Evolutionary conservation across 345 rosid genomes (phyloP), one percentile per base, ranked within the genome.

Genomic region (Hibiscus tridactylites): DNA sequence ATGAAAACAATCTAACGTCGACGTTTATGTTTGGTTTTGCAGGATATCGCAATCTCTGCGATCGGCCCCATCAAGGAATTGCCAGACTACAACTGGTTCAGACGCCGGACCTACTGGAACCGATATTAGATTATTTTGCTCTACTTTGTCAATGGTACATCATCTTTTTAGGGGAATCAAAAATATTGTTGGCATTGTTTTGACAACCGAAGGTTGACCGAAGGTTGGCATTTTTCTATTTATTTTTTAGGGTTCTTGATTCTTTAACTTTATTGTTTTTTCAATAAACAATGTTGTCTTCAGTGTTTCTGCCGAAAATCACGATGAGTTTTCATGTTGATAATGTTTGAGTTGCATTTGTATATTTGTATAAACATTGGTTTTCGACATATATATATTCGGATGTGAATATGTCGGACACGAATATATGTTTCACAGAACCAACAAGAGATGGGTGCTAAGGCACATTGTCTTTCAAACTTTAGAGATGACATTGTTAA

Each of bases 81-180:
- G 29, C 60, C 94, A 83, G 96, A 96, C 79, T 96, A 92, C 86
- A 92, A 89, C 85, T 89, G 94, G 91, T 96, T 96, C 93, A 88
- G 98, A 83, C 98, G 99, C 82, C 84, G 96, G 71, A 92, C 99
- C 75, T 96, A 91, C 91, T 85, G 89, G 91, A 88, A 88, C 90
- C 86, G 99, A 50, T 90, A 92, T 85, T 92, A 85, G 74, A 72
- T n/a, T 73, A 3, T 31, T 31, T 39, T 39, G 44, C 44, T 39
- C 44, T 39, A n/a, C 28, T 70, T 64, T 19, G 24, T 71, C 50
- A 6, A 54, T 12, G 67, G 64, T 24, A 62, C 64, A 13, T 9
- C 3, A 3, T 53, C 71, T 24, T n/a, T 15, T 28, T 35, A 21
- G 33, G 67, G 61, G 11, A 53, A 46, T 61, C 39, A 68, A 78